These are phyloP conservation scores for Pichia sp. DNA, from an alignment of 1,139 yeast genomes.

Conservation along the genomic window DNA sequence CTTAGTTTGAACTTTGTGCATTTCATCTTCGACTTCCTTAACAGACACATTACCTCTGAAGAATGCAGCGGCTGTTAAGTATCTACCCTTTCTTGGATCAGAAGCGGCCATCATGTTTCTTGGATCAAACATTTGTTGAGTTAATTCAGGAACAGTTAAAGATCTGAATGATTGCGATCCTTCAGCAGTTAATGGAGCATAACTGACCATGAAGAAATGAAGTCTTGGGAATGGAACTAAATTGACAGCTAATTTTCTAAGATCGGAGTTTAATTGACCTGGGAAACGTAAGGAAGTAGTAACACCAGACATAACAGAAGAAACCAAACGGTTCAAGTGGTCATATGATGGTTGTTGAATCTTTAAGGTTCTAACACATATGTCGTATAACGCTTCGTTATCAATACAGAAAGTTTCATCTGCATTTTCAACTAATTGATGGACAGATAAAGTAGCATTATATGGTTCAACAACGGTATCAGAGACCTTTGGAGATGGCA, in stretches of 20 bases:
- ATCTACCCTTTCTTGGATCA: conserved; percentile 88
- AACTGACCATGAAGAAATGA: conserved; percentile 94
- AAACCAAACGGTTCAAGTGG: conserved; percentile 78
- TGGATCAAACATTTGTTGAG: conserved; percentile 91
- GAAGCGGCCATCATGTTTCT: conserved; percentile 96
- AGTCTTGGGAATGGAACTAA: conserved; percentile 94
- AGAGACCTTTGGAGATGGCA: conserved; percentile 87
- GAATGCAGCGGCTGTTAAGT: conserved; percentile 92
- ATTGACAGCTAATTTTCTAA: conserved; percentile 89
- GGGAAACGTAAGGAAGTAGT: conserved; percentile 90
- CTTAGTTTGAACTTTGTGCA: conserved; percentile 80
- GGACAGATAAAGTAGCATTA: conserved; percentile 89
- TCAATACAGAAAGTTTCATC: conserved; percentile 95
- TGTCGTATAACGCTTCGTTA: conserved; percentile 88
- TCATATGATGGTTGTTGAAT: conserved; percentile 73
- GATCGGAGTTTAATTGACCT: conserved; percentile 89
- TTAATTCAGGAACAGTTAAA: conserved; percentile 83
- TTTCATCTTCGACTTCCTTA: conserved; percentile 92
- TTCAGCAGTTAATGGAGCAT: conserved; percentile 83
- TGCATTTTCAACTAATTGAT: conserved; percentile 85
- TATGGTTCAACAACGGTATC: conserved; percentile 95
- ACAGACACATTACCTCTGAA: conserved; percentile 91
- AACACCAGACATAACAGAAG: conserved; percentile 93
- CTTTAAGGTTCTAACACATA: conserved; percentile 82
- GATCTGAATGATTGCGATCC: conserved; percentile 82